phyloP scores from a whole-genome alignment of 371 early-diverging fungal species.

The Mucor mucedo region DNA sequence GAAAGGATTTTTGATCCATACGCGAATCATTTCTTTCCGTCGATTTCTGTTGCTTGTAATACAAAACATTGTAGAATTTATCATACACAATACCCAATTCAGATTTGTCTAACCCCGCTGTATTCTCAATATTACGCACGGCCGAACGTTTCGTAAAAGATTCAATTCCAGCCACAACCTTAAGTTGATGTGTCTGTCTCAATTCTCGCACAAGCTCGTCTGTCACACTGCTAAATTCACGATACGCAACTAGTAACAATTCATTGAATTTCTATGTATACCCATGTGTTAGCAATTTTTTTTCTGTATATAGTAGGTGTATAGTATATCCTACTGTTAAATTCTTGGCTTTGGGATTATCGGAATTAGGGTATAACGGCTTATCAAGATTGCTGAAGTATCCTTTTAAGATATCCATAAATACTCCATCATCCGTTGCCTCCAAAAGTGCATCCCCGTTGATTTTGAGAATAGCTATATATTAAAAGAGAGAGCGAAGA shows the following conservation, averaged over 20 bases:
- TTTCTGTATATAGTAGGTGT: neutral
- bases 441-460: conserved; percentile 89
- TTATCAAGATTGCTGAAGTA: conserved; percentile 77
- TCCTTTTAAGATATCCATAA: conserved; percentile 79
- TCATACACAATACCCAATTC: conserved; percentile 89
- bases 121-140: conserved; percentile 79
- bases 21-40: conserved; percentile 48
- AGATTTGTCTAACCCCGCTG: conserved; percentile 81
- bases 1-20: conserved; percentile 72
- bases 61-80: conserved; percentile 83
- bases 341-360: conserved; percentile 60
- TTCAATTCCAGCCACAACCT: conserved; percentile 95
- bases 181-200: conserved; percentile 88
- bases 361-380: conserved; percentile 63
- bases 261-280: conserved; percentile 80
- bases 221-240: conserved; percentile 88
- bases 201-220: conserved; percentile 80
- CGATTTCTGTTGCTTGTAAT: conserved; percentile 60
- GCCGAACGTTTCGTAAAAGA: conserved; percentile 90
- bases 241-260: conserved; percentile 88
- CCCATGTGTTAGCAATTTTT: neutral
- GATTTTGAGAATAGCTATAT: conserved; percentile 85
- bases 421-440: conserved; percentile 90
- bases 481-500: neutral
- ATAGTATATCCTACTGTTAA: conserved; percentile 51